Conservation (phyloP, 257 asterid genomes). For the Nicotiana attenuata region DNA sequence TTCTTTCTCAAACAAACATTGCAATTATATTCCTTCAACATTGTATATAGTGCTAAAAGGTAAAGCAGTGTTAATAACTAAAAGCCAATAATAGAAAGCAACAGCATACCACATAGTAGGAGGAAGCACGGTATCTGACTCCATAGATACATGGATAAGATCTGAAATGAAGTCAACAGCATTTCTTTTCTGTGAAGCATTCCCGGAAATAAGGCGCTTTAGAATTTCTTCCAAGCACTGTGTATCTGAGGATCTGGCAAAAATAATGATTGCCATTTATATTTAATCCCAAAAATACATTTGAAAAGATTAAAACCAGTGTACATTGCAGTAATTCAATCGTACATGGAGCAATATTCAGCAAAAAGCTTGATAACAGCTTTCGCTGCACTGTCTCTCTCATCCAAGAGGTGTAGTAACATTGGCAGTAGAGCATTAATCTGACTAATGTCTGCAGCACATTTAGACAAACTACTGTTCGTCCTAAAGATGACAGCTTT, state of each 20-base stretch:
- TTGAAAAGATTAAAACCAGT: constrained; percentile 14
- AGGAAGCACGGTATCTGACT: constrained; percentile 41
- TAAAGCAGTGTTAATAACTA: constrained; percentile 1
- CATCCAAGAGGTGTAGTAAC: constrained; percentile 69
- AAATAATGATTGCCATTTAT: constrained; percentile 23
- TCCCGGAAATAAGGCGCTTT: constrained; percentile 45
- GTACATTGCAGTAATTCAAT: constrained; percentile 1
- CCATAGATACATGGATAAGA: constrained; percentile 49
- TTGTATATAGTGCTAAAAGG: background rate
- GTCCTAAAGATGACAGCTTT: constrained; percentile 65
- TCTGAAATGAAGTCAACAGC: constrained; percentile 66
- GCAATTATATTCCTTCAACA: background rate
- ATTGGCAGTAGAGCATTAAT: constrained; percentile 56
- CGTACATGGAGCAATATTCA: constrained; percentile 75
- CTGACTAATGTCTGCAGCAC: constrained; percentile 35
- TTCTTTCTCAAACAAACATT: background rate
- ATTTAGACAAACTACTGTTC: constrained; percentile 38
- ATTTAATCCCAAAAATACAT: background rate
- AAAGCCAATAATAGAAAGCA: background rate
- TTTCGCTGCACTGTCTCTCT: constrained; percentile 77
- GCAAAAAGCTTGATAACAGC: constrained; percentile 80
- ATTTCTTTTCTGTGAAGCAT: constrained; percentile 62
- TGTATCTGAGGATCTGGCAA: constrained; percentile 56
- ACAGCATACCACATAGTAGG: constrained; percentile 45
- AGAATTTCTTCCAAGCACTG: constrained; percentile 57